Percentiles rank a stretch among this genome's conserved stretches.
Conservation (phyloP, 1,139 yeast genomes). For the Spathaspora jeffriesii region DNA sequence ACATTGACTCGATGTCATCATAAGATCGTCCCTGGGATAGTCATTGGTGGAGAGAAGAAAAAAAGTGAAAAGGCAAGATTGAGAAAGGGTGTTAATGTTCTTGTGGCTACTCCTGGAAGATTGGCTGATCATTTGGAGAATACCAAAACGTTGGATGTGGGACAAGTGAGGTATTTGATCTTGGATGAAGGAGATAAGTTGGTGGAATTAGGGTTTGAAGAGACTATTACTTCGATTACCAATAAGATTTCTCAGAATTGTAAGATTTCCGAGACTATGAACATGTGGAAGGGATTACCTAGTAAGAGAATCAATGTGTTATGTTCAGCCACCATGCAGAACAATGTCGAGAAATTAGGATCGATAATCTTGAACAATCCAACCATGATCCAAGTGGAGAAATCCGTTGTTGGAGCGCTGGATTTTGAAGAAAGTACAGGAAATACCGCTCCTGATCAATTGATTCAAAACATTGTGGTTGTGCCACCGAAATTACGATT, state of each 20-base stretch:
- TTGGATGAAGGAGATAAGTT: conserved; percentile 95
- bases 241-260: conserved; percentile 51
- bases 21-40: conserved; percentile 87
- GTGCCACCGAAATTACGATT: conserved; percentile 92
- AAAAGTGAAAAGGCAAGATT: conserved; percentile 90
- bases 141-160: conserved; percentile 67
- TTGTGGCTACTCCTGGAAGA: conserved; percentile 93
- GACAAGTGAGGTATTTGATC: conserved; percentile 78
- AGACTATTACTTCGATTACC: conserved; percentile 79
- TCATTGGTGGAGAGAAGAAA: conserved; percentile 94
- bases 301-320: conserved; percentile 69
- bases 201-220: conserved; percentile 95
- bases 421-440: conserved; percentile 35
- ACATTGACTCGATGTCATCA: conserved; percentile 72
- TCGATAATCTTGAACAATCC: conserved; percentile 73
- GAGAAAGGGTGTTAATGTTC: conserved; percentile 84
- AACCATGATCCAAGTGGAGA: conserved; percentile 54
- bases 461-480: conserved; percentile 71
- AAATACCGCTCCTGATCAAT: conserved; percentile 82
- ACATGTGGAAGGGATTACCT: conserved; percentile 61
- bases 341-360: conserved; percentile 78
- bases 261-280: conserved; percentile 36
- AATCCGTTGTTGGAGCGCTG: conserved; percentile 31
- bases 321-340: conserved; percentile 94
- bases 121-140: conserved; percentile 91